Percentiles rank a stretch among this genome's conserved stretches.
Evolutionary conservation across 2,329 filamentous ascomycete species (phyloP).

Genomic region (Mycosphaerella arachidis): DNA sequence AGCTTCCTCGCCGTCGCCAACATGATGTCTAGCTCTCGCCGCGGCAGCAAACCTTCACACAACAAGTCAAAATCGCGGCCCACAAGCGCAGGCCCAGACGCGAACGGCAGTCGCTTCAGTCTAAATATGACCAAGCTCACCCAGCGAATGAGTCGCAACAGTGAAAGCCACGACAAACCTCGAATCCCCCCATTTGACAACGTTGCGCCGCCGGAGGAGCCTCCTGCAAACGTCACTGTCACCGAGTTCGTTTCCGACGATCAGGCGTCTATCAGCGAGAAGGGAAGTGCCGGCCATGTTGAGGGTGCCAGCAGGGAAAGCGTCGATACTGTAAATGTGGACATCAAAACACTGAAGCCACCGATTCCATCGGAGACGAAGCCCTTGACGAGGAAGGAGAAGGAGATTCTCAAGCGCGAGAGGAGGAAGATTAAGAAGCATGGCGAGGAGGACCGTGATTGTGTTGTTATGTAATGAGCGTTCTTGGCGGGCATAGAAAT

Average conservation of each 20-base stretch:
- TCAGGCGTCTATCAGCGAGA: not conserved
- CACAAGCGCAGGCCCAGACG: constrained; percentile 31
- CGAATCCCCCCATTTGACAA: not conserved
- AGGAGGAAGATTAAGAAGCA: constrained; percentile 26
- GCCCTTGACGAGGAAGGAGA: constrained; percentile 28
- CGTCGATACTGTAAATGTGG: not conserved
- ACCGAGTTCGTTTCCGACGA: not conserved
- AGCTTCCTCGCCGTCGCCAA: constrained; percentile 29
- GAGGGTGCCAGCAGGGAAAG: not conserved
- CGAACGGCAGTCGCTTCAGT: constrained; percentile 35
- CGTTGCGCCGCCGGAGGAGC: not conserved
- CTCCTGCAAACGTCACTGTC: constrained; percentile 1
- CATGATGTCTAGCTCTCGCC: constrained; percentile 27
- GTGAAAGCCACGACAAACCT: constrained; percentile 4
- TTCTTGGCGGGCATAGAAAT: not conserved
- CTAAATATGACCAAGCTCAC: constrained; percentile 39
- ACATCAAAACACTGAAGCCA: constrained; percentile 4
- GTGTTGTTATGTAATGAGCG: constrained; percentile 38
- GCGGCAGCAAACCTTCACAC: constrained; percentile 23
- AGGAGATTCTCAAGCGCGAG: constrained; percentile 23
- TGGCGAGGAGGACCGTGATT: constrained; percentile 40
- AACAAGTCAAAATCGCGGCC: constrained; percentile 39
- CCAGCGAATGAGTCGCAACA: constrained; percentile 32
- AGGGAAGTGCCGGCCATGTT: not conserved
- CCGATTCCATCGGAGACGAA: constrained; percentile 3